Evolutionary conservation across 2,329 filamentous ascomycete species (phyloP), one percentile per base, ranked within the genome.

Genomic region (Teratosphaeriaceae sp.): DNA sequence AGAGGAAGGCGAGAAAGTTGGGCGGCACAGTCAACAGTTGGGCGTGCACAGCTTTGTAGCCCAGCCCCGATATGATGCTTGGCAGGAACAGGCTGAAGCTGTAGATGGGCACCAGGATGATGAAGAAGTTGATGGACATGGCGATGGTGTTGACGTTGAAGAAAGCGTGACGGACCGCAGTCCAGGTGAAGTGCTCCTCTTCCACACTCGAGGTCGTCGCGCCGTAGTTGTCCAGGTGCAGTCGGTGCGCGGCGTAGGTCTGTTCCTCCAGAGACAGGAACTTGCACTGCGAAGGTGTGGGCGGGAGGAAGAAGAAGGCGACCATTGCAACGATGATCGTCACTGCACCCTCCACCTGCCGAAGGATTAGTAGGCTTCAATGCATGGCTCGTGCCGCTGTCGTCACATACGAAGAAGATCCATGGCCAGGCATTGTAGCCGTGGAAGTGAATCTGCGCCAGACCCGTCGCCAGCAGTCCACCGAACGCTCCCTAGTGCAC

Each of bases 301-400:
- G 73, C 0, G 72, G 73, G 3, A 74, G 55, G 5, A 62, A 56
- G 52, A 74, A 67, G 47, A 71, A 75, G 0, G 74, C 75, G 1
- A 65, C 62, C 0, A 76, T 44, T 0, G 73, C 73, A 1, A 78
- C 64, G 0, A 75, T 74, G 0, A 77, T 58, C 2, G 70, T 72
- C 23, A 78, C 77, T 3, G 74, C 59, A 0, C 73, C 74, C 48
- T 78, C 72, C 34, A 78, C 63, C 30, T 40, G 42, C 3, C 75
- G 73, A 21, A 16, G 19, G n/a, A n/a, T n/a, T n/a, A n/a, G n/a
- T n/a, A n/a, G n/a, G n/a, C n/a, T n/a, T n/a, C n/a, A n/a, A n/a
- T n/a, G n/a, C n/a, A n/a, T n/a, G n/a, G n/a, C n/a, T n/a, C n/a
- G n/a, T n/a, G n/a, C n/a, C n/a, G n/a, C n/a, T n/a, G n/a, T n/a